Conservation (phyloP, 352 stramenopile species). For the Phytophthora pisi region DNA sequence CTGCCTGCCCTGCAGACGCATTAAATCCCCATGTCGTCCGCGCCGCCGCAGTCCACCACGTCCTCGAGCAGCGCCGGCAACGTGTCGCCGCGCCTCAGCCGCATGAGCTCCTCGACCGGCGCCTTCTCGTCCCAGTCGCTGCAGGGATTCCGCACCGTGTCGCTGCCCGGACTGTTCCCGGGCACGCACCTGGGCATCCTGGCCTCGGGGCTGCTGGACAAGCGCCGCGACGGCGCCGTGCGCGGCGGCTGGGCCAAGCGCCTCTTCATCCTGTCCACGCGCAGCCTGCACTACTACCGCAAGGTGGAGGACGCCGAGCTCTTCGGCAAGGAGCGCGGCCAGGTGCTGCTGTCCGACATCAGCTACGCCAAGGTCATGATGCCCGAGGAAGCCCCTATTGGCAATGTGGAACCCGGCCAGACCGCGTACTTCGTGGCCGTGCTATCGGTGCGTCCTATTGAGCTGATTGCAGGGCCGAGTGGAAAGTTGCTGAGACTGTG, state of each 20-base stretch:
- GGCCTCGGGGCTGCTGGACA: slow-evolving; percentile 77
- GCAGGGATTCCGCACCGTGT: slow-evolving; percentile 75
- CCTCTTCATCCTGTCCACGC: slow-evolving; percentile 83
- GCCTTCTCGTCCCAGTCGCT: slow-evolving; percentile 60
- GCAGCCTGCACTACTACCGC: slow-evolving; percentile 85
- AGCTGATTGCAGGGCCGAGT: not conserved
- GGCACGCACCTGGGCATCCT: slow-evolving; percentile 80
- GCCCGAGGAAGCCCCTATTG: slow-evolving; percentile 75
- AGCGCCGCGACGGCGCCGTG: slow-evolving; percentile 82
- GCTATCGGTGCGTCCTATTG: slow-evolving; percentile 57
- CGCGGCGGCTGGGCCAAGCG: slow-evolving; percentile 81
- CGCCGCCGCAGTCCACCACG: slow-evolving; percentile 35
- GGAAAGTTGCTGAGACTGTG: slow-evolving; percentile 5
- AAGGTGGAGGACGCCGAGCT: slow-evolving; percentile 83
- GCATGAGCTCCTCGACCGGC: slow-evolving; percentile 59
- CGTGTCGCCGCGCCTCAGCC: slow-evolving; percentile 52
- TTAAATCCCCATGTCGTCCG: slow-evolving; percentile 34
- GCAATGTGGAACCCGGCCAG: slow-evolving; percentile 64
- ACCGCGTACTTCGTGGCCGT: slow-evolving; percentile 72
- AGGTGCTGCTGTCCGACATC: slow-evolving; percentile 77
- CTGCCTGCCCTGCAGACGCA: too few species aligned
- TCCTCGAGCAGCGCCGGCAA: slow-evolving; percentile 24
- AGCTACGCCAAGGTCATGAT: slow-evolving; percentile 77
- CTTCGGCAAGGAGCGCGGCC: slow-evolving; percentile 84
- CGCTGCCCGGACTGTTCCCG: slow-evolving; percentile 71